Conservation (phyloP, 1,284 basidiomycete genomes). For the Tilletia indica region DNA sequence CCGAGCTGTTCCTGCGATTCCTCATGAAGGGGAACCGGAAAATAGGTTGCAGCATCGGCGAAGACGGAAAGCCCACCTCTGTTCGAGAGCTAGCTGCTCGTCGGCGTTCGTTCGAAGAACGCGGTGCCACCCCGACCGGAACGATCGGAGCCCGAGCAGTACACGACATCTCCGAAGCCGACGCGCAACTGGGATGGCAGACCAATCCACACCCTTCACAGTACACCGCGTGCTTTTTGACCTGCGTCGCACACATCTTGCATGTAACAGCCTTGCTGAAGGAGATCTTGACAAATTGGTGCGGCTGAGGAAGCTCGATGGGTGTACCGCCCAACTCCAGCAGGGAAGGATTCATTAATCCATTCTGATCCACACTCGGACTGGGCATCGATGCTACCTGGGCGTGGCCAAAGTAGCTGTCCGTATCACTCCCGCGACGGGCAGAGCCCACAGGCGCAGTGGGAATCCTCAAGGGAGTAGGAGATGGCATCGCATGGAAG, state of each 20-base stretch:
- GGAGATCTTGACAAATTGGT: slow-evolving; percentile 84
- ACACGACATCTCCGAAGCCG: slow-evolving; percentile 25
- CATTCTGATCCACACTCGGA: slow-evolving; percentile 14
- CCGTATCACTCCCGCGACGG: neutral
- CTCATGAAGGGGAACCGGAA: slow-evolving; percentile 44
- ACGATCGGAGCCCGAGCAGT: slow-evolving; percentile 23
- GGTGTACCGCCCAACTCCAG: slow-evolving; percentile 30
- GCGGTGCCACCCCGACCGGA: slow-evolving; percentile 23
- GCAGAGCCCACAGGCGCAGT: neutral
- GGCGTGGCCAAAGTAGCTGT: slow-evolving; percentile 10
- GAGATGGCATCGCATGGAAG: neutral
- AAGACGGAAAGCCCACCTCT: neutral
- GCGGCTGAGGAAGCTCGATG: slow-evolving; percentile 47
- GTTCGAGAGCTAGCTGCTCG: neutral
- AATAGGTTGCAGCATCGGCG: slow-evolving; percentile 19
- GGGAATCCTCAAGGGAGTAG: neutral
- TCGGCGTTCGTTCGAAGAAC: slow-evolving; percentile 6
- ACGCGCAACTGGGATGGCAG: slow-evolving; percentile 75
- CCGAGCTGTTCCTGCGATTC: slow-evolving; percentile 23
- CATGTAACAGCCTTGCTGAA: slow-evolving; percentile 89
- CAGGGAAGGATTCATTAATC: slow-evolving; percentile 32
- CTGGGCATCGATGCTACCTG: slow-evolving; percentile 21
- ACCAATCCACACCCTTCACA: slow-evolving; percentile 87
- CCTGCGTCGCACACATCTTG: slow-evolving; percentile 73
- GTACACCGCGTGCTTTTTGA: slow-evolving; percentile 82